phyloP scores from a whole-genome alignment of 2,329 filamentous ascomycete species.

The Allantophomopsis lycopodina region DNA sequence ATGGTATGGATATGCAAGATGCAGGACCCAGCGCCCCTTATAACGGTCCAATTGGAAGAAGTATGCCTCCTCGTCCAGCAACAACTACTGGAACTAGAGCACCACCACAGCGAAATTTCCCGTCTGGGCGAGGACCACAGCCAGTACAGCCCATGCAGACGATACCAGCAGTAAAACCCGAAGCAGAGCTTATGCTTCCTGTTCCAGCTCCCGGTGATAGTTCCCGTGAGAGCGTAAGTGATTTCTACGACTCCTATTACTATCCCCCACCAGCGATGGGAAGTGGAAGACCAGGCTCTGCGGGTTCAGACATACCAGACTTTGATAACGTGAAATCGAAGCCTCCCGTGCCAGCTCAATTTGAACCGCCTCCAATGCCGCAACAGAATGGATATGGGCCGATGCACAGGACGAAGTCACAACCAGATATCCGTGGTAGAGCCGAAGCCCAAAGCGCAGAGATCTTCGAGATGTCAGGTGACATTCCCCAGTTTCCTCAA shows the following conservation, averaged over 20 bases:
- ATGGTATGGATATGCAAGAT: conserved; percentile 13
- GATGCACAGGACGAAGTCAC: conserved; percentile 49
- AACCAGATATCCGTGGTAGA: conserved; percentile 42
- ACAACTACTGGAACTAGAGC: conserved; percentile 35
- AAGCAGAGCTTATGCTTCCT: no score
- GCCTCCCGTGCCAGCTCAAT: no score
- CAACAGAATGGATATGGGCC: conserved; percentile 8
- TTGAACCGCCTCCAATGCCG: neutral
- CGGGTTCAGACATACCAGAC: conserved; percentile 15
- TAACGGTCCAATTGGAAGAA: conserved; percentile 28
- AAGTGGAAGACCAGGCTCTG: conserved; percentile 8
- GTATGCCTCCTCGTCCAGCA: conserved; percentile 35
- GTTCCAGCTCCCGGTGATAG: conserved; percentile 6
- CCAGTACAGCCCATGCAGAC: no score
- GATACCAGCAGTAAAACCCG: no score
- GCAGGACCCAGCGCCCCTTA: conserved; percentile 25
- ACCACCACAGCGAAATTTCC: conserved; percentile 37
- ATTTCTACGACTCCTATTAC: conserved; percentile 42
- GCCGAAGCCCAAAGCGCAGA: conserved; percentile 42
- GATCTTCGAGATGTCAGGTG: conserved; percentile 60
- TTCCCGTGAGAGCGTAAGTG: conserved; percentile 26
- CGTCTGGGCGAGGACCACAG: conserved; percentile 36
- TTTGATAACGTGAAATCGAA: conserved; percentile 9
- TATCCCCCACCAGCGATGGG: conserved; percentile 16
- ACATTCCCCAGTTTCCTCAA: conserved; percentile 39